Base-by-base conservation (phyloP, 345 rosid genomes). In the Euphorbia peplus region DNA sequence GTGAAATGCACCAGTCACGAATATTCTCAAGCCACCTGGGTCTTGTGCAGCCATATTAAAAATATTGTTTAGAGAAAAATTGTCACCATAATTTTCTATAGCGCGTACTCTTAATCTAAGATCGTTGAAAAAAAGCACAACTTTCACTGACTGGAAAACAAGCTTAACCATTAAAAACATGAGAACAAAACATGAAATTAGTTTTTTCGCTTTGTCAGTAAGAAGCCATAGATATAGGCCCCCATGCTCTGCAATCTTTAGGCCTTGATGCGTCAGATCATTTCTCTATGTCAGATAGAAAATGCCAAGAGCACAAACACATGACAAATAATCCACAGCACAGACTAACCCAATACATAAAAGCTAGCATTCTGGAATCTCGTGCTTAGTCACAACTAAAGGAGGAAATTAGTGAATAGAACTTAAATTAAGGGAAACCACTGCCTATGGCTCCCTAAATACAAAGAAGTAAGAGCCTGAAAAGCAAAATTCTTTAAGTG, bases 21-120 rank as follows among this genome's bases (percentile, higher is more conserved):
- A 91, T 91, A 77, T 87, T 88, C 77, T 95, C 99, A 70, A 91
- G 96, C 99, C 99, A 95, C 75, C 99, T 95, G 88, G 21, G 56
- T 52, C 46, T 53, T 77, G 63, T n/a, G 65, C 21, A 1, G 21
- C 53, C 61, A 73, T 39, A 51, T n/a, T 48, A 22, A 64, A 30
- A 56, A 64, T 18, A 59, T 0, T 7, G 60, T 26, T 18, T 26
- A 22, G 25, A 4, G 8, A 62, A 3, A 41, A 24, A 13, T 5
- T 4, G 10, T n/a, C 26, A 0, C 26, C n/a, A 1, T 46, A 16
- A 16, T 46, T 8, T 42, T 16, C 25, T 47, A 6, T 53, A 26
- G 25, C 10, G 50, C 22, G 16, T 15, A 63, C 37, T 26, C 3
- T 22, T 11, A 7, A 9, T 3, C 32, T 41, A 9, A 42, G 28